These are phyloP conservation scores for Casuarina glauca DNA, from an alignment of 306 rosid species.

Conservation along the genomic window DNA sequence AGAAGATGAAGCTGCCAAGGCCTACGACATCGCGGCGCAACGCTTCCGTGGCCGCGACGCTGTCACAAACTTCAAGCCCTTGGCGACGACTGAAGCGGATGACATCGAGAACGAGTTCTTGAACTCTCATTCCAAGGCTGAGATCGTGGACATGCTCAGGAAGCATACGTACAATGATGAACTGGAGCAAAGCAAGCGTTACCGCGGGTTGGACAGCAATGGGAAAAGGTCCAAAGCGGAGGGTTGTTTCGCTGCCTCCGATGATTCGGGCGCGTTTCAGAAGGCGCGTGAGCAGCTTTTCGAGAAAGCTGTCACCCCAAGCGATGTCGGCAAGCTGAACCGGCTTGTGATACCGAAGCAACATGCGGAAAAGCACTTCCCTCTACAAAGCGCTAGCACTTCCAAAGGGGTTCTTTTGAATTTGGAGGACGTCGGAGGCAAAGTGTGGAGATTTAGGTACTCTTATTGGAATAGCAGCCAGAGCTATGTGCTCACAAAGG, in stretches of 20 bases:
- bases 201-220: slow-evolving; percentile 37
- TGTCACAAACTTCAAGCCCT: slow-evolving; percentile 72
- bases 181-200: slow-evolving; percentile 75
- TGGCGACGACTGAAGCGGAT: slow-evolving; percentile 27
- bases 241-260: no score
- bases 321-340: slow-evolving; percentile 92
- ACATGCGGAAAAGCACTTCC: slow-evolving; percentile 95
- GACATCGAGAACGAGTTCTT: slow-evolving; percentile 59
- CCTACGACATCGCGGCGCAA: slow-evolving; percentile 88
- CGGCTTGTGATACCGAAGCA: slow-evolving; percentile 92
- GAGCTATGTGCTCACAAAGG: slow-evolving; percentile 89
- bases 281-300: slow-evolving; percentile 72
- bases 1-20: slow-evolving; percentile 85
- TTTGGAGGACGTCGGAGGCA: slow-evolving; percentile 88
- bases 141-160: slow-evolving; percentile 93
- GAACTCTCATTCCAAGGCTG: slow-evolving; percentile 76
- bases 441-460: slow-evolving; percentile 95
- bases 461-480: slow-evolving; percentile 99
- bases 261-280: slow-evolving; percentile 20
- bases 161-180: slow-evolving; percentile 95
- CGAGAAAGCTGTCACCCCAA: slow-evolving; percentile 89
- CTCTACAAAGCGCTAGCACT: slow-evolving; percentile 46
- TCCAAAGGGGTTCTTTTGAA: slow-evolving; percentile 66
- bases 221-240: slow-evolving; percentile 10
- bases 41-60: slow-evolving; percentile 95